phyloP scores from a whole-genome alignment of 345 rosid genomes.

The Moricandia arvensis region DNA sequence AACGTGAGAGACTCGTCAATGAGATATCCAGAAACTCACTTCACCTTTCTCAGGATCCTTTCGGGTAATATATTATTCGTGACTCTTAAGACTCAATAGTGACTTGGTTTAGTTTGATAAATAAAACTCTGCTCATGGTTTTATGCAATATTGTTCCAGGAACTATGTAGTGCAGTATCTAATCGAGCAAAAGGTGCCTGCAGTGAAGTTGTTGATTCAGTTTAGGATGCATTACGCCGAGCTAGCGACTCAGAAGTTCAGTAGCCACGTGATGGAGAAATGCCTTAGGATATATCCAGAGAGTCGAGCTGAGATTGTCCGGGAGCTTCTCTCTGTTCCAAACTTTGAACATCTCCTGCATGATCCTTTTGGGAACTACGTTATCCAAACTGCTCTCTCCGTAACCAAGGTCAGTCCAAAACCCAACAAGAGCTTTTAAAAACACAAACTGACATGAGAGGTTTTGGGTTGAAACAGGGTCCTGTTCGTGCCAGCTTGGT shows the following conservation, averaged over 20 bases:
- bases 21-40: conserved; percentile 55
- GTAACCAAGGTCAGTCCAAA: conserved; percentile 48
- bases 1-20: conserved; percentile 46
- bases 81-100: not conserved
- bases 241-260: conserved; percentile 50
- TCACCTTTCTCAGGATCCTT: conserved; percentile 70
- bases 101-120: not conserved
- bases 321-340: conserved; percentile 41
- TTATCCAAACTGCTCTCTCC: conserved; percentile 64
- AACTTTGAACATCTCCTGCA: conserved; percentile 67
- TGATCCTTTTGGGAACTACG: conserved; percentile 78
- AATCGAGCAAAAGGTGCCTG: conserved; percentile 50
- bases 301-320: conserved; percentile 50
- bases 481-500: conserved; percentile 45
- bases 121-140: not conserved
- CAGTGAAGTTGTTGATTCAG: conserved; percentile 37
- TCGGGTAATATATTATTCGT: conserved; percentile 51
- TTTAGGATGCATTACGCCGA: conserved; percentile 54
- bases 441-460: not conserved
- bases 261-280: conserved; percentile 65
- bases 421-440: not conserved
- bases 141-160: conserved; percentile 25
- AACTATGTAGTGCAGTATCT: conserved; percentile 76
- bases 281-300: conserved; percentile 53
- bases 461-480: conserved; percentile 43